These are phyloP conservation scores for Colletotrichum sp. DNA, from an alignment of 2,329 filamentous ascomycete genomes.

Conservation along the genomic window DNA sequence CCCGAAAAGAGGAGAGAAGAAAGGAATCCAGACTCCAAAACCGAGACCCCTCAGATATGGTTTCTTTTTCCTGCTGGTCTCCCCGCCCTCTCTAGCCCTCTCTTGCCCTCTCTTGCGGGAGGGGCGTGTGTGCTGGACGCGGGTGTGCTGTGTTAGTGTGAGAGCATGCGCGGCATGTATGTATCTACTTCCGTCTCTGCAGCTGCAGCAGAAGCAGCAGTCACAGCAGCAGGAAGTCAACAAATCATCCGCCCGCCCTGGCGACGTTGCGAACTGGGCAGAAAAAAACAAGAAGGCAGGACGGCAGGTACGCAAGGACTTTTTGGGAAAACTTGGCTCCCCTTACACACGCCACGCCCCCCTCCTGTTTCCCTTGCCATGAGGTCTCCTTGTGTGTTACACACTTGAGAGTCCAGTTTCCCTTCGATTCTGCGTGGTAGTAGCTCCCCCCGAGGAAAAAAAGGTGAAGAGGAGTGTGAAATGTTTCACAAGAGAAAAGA, in stretches of 20 bases:
- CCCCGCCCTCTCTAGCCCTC: background rate
- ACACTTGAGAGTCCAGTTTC: background rate
- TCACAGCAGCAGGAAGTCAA: background rate
- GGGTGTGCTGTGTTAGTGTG: background rate
- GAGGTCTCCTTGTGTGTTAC: background rate
- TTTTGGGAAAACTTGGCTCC: background rate
- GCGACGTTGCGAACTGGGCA: background rate
- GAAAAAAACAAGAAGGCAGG: background rate
- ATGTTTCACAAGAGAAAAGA: background rate
- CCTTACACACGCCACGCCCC: background rate
- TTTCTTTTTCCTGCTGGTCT: background rate
- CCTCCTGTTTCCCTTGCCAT: background rate
- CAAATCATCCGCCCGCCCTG: slow-evolving; percentile 1
- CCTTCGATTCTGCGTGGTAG: background rate
- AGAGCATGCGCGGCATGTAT: background rate
- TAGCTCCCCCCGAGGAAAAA: background rate
- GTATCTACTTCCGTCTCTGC: background rate
- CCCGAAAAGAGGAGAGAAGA: background rate
- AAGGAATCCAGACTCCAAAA: background rate
- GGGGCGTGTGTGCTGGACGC: background rate
- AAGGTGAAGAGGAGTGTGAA: background rate
- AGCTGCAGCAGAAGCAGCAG: background rate
- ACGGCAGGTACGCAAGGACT: background rate
- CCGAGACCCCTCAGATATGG: background rate
- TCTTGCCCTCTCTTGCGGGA: background rate